Evolutionary conservation across 306 rosid genomes (phyloP).

Genomic region (Cucumis cinereus): DNA sequence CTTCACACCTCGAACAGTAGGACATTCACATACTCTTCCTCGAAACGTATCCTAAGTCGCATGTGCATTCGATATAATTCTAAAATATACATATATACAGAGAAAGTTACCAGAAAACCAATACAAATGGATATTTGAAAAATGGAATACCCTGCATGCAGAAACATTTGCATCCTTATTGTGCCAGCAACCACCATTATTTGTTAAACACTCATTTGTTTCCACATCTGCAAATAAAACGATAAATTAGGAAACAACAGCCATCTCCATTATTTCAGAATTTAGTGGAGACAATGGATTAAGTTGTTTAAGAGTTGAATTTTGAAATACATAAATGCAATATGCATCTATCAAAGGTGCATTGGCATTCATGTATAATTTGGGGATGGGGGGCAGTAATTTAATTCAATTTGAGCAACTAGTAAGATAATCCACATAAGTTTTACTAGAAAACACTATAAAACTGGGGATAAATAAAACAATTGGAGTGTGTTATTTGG

Average conservation of each 20-base stretch:
- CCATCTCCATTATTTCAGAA: not conserved
- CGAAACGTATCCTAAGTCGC: conserved; percentile 68
- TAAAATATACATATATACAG: not conserved
- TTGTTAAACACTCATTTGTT: conserved; percentile 86
- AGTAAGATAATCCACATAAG: not conserved
- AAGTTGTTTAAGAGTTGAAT: not conserved
- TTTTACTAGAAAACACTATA: not conserved
- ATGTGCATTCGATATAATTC: not conserved
- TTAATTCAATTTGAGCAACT: not conserved
- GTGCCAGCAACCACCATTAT: conserved; percentile 93
- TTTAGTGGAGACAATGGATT: not conserved
- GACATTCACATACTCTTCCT: conserved; percentile 97
- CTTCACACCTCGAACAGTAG: conserved; percentile 63
- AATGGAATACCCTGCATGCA: conserved; percentile 79
- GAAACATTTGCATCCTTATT: conserved; percentile 57
- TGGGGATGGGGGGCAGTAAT: not conserved
- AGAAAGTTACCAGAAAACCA: not conserved
- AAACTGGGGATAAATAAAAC: not conserved
- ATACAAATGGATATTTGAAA: conserved; percentile 3
- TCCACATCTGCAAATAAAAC: conserved; percentile 42
- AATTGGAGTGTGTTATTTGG: not conserved
- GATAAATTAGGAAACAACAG: not conserved
- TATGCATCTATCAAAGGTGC: no score
- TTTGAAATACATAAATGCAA: no score
- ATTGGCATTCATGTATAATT: not conserved